Evolutionary conservation across 345 rosid species (phyloP).

Genomic region (Gossypium bickii): DNA sequence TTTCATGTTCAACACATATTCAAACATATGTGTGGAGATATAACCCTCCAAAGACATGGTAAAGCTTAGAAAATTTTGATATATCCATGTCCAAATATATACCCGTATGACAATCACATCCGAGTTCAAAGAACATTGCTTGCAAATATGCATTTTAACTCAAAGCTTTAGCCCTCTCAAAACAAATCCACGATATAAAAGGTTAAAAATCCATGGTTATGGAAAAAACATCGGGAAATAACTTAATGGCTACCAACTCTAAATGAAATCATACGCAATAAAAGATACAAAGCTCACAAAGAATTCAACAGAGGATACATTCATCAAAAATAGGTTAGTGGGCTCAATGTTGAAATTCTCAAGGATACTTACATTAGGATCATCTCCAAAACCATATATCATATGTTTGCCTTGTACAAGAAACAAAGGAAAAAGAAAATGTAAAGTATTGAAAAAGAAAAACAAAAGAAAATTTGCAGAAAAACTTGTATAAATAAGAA

Average conservation of each 20-base stretch:
- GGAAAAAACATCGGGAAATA: background rate
- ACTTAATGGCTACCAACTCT: background rate
- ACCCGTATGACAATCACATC: too few species aligned
- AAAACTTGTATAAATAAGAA: background rate
- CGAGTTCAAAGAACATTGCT: background rate
- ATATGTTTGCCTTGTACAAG: conserved; percentile 75
- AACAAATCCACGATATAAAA: background rate
- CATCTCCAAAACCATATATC: conserved; percentile 98
- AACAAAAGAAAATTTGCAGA: background rate
- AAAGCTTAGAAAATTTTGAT: too few species aligned
- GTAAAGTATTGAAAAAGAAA: background rate
- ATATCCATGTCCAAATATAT: too few species aligned
- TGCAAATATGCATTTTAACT: background rate
- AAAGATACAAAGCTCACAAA: background rate
- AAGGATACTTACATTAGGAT: conserved; percentile 57
- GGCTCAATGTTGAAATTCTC: background rate
- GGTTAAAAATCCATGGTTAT: background rate
- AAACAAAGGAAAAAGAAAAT: background rate
- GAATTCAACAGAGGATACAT: too few species aligned
- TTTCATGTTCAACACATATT: background rate
- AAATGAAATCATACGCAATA: background rate
- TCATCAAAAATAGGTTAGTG: too few species aligned
- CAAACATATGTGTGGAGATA: background rate
- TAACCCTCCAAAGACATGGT: too few species aligned
- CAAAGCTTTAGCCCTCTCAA: background rate